Conservation (phyloP, 768 basidiomycete genomes). For the Strobilomyces dryophilus region DNA sequence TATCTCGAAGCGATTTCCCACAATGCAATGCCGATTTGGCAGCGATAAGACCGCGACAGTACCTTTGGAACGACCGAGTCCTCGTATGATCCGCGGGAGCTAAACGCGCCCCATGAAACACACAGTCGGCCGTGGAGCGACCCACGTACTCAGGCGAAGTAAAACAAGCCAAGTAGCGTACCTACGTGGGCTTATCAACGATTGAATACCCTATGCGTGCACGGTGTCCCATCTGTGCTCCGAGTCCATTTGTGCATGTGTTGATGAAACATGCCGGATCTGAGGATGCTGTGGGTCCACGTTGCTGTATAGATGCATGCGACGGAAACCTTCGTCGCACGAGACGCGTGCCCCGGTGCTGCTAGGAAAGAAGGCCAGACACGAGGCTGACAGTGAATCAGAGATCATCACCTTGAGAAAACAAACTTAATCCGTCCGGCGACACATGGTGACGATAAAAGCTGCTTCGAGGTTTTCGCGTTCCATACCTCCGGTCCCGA, state of each 20-base stretch:
- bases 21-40: slow-evolving; percentile 7
- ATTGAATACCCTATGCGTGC: neutral
- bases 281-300: slow-evolving; percentile 15
- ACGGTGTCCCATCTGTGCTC: neutral
- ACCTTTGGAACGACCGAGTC: neutral
- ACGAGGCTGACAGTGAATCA: neutral
- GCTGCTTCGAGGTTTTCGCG: neutral
- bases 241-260: neutral
- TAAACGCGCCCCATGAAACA: slow-evolving; percentile 1
- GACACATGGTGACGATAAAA: slow-evolving; percentile 12
- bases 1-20: slow-evolving; percentile 1
- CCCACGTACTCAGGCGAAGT: neutral
- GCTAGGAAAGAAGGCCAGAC: slow-evolving; percentile 1
- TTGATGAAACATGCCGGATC: slow-evolving; percentile 2
- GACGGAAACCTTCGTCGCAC: neutral
- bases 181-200: neutral
- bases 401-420: slow-evolving; percentile 15
- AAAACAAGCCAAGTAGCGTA: neutral
- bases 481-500: neutral
- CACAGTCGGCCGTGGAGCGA: neutral
- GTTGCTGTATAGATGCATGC: slow-evolving; percentile 18
- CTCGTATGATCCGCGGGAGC: slow-evolving; percentile 11
- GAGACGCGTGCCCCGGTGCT: neutral
- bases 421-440: neutral
- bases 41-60: slow-evolving; percentile 9